Evolutionary conservation across 192 early-diverging fungal genomes (phyloP).

Genomic region (Blastocladiella britannica): DNA sequence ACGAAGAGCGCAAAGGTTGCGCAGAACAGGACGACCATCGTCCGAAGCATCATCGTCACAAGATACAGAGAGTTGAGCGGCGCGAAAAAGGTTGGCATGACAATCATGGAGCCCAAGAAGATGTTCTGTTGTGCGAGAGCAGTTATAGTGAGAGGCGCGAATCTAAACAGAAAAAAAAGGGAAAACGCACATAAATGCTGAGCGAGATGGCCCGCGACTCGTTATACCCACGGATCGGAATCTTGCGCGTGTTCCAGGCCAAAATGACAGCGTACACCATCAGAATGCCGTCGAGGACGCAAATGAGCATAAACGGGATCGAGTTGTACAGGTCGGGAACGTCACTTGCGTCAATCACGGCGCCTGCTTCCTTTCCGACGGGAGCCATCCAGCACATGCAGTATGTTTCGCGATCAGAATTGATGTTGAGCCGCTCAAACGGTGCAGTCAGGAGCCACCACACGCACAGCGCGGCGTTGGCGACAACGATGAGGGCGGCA

Average conservation of each 20-base stretch:
- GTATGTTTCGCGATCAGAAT: neutral
- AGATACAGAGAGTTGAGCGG: neutral
- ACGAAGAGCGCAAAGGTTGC: neutral
- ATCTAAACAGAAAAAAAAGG: no score
- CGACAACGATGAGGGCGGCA: neutral
- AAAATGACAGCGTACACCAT: neutral
- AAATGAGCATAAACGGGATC: neutral
- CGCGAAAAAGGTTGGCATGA: neutral
- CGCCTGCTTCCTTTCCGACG: no score
- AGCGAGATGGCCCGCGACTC: neutral
- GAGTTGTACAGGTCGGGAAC: neutral
- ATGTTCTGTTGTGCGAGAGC: no score
- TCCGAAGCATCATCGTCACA: neutral
- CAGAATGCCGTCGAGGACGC: neutral
- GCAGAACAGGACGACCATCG: neutral
- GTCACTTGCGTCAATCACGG: no score
- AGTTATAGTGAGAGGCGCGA: no score
- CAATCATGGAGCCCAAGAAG: neutral
- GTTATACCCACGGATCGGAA: neutral
- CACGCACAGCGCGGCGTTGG: neutral
- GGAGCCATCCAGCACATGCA: neutral
- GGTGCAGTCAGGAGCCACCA: neutral
- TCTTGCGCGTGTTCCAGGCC: neutral
- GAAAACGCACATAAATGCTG: no score
- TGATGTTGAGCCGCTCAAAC: neutral